phyloP scores from a whole-genome alignment of 2,329 filamentous ascomycete species.

The Scleromitrula shiraiana region DNA sequence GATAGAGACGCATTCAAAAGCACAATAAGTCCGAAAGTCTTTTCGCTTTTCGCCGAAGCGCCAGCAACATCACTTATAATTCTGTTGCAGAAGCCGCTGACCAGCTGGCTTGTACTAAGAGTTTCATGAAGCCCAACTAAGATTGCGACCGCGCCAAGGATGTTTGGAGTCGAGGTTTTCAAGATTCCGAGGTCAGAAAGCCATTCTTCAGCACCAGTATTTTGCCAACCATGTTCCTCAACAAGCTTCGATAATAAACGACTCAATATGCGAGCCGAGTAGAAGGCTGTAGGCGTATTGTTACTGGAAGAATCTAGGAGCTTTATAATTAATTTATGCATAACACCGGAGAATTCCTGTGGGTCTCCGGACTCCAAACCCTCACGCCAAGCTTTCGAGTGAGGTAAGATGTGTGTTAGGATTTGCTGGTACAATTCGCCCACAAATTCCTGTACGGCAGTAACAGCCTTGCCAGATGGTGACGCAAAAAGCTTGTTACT shows the following conservation, averaged over 20 bases:
- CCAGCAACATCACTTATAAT: slow-evolving; percentile 54
- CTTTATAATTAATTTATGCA: slow-evolving; percentile 37
- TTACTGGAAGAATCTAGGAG: slow-evolving; percentile 38
- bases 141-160: slow-evolving; percentile 42
- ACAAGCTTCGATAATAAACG: slow-evolving; percentile 41
- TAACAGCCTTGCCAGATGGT: slow-evolving; percentile 31
- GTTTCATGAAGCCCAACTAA: slow-evolving; percentile 45
- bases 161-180: slow-evolving; percentile 39
- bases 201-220: slow-evolving; percentile 39
- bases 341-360: slow-evolving; percentile 30
- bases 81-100: slow-evolving; percentile 49
- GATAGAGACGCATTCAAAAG: slow-evolving; percentile 46
- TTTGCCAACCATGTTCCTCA: slow-evolving; percentile 39
- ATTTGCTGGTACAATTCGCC: slow-evolving; percentile 2
- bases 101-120: slow-evolving; percentile 36
- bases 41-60: slow-evolving; percentile 35
- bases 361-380: background rate
- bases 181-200: slow-evolving; percentile 39
- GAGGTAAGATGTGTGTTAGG: slow-evolving; percentile 19
- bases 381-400: slow-evolving; percentile 39
- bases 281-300: slow-evolving; percentile 39
- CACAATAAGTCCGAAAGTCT: slow-evolving; percentile 42
- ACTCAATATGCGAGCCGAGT: slow-evolving; percentile 45
- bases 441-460: slow-evolving; percentile 8
- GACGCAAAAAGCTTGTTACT: slow-evolving; percentile 40